Percentiles rank a stretch among this genome's conserved stretches.
Conservation (phyloP, 1,284 basidiomycete species). For the Neotropicomus parvogracilis region DNA sequence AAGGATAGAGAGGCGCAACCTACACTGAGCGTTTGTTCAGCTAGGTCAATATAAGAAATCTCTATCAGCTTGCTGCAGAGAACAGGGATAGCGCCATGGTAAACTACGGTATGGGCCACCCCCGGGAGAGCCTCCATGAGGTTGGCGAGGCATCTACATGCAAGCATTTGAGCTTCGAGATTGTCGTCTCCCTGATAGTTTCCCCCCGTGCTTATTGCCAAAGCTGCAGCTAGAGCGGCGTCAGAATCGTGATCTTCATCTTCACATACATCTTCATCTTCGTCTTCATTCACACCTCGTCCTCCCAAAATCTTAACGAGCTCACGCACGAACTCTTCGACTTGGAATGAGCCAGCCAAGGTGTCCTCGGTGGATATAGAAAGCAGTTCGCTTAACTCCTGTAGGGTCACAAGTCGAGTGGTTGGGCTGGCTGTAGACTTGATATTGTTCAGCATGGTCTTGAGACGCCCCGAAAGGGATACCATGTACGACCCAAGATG, state of each 20-base stretch:
- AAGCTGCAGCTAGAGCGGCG: constrained; percentile 77
- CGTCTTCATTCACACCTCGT: constrained; percentile 66
- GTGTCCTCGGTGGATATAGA: constrained; percentile 98
- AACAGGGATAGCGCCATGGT: constrained; percentile 91
- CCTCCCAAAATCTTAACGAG: constrained; percentile 91
- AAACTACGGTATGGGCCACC: constrained; percentile 90
- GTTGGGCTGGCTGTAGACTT: constrained; percentile 77
- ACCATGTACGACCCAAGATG: constrained; percentile 90
- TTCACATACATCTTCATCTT: constrained; percentile 57
- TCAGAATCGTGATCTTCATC: constrained; percentile 74
- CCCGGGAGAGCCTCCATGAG: constrained; percentile 96
- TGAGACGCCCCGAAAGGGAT: constrained; percentile 80
- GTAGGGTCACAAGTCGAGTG: constrained; percentile 83
- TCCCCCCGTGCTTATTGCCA: constrained; percentile 70
- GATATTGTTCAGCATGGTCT: constrained; percentile 87
- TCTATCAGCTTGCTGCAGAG: constrained; percentile 93
- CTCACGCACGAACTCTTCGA: constrained; percentile 90
- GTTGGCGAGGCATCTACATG: constrained; percentile 92
- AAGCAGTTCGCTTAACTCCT: constrained; percentile 92
- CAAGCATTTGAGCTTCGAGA: constrained; percentile 87
- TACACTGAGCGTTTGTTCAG: constrained; percentile 94
- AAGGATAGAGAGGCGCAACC: constrained; percentile 37
- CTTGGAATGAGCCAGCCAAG: constrained; percentile 90
- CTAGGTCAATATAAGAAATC: constrained; percentile 94
- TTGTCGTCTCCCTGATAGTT: constrained; percentile 76